A percentile compares a stretch with the other conserved stretches of the same genome.
These are phyloP conservation scores for Gyrodon lividus DNA, from an alignment of 768 basidiomycete genomes.

Conservation along the genomic window DNA sequence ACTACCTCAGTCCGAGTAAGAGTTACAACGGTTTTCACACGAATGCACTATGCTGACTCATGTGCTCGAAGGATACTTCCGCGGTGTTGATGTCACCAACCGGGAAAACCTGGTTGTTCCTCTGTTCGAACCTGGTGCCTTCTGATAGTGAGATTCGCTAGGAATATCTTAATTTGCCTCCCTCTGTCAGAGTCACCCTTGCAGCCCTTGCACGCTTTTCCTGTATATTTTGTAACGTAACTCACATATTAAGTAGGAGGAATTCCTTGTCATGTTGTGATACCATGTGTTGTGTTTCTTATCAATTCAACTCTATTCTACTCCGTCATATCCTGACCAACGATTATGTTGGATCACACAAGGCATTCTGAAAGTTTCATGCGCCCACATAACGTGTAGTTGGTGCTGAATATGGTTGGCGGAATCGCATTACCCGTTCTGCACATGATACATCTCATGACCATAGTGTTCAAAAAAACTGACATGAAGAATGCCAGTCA, in stretches of 20 bases:
- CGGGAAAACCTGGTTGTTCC: constrained; percentile 29
- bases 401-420: background rate
- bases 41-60: constrained; percentile 9
- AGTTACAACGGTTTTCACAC: constrained; percentile 1
- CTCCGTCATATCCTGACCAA: background rate
- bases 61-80: constrained; percentile 31
- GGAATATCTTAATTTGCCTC: background rate
- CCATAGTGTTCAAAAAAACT: background rate
- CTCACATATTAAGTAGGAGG: constrained; percentile 10
- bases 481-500: background rate
- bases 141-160: constrained; percentile 13
- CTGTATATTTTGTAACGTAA: constrained; percentile 25
- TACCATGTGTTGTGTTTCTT: constrained; percentile 9
- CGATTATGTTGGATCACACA: background rate
- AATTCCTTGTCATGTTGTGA: constrained; percentile 12
- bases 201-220: background rate
- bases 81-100: constrained; percentile 33
- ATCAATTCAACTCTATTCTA: constrained; percentile 3
- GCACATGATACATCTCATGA: no score
- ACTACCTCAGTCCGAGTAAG: constrained; percentile 40
- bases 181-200: no score
- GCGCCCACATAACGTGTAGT: background rate
- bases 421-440: background rate
- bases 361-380: background rate
- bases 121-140: constrained; percentile 26